phyloP scores from a whole-genome alignment of 352 stramenopile genomes.

The Albugo laibachii region DNA sequence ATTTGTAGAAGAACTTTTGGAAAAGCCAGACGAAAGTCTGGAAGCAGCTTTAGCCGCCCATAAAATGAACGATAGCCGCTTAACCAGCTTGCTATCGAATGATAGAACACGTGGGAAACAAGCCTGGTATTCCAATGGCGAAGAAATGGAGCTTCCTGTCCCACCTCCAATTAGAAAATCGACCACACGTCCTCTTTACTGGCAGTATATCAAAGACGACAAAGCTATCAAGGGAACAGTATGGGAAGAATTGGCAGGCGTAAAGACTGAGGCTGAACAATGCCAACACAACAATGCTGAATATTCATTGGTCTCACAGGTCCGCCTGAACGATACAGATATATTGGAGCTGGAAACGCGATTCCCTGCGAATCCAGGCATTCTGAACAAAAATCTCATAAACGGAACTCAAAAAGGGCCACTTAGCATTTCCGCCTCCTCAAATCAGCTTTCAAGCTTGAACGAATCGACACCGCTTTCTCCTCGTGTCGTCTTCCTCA shows the following conservation, averaged over 20 bases:
- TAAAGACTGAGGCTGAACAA: slow-evolving; percentile 24
- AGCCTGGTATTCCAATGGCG: not conserved
- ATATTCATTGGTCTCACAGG: too few relatives aligned
- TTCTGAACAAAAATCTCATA: too few relatives aligned
- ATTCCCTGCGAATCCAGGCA: too few relatives aligned
- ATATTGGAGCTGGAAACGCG: too few relatives aligned
- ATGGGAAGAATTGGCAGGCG: slow-evolving; percentile 24
- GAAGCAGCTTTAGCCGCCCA: slow-evolving; percentile 4
- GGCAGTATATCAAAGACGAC: slow-evolving; percentile 32
- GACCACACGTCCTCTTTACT: slow-evolving; percentile 50
- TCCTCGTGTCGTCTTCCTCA: slow-evolving; percentile 48
- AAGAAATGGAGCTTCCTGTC: not conserved
- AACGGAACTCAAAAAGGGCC: not conserved
- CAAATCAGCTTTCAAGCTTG: slow-evolving; percentile 24
- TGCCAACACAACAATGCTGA: slow-evolving; percentile 28
- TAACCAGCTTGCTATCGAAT: slow-evolving; percentile 1
- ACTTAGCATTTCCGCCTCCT: slow-evolving; percentile 15
- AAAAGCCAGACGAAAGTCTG: slow-evolving; percentile 31
- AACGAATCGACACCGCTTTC: slow-evolving; percentile 18
- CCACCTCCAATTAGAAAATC: slow-evolving; percentile 19
- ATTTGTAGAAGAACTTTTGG: slow-evolving; percentile 26
- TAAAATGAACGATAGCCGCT: not conserved
- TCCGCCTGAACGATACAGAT: too few relatives aligned
- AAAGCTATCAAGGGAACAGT: slow-evolving; percentile 50
- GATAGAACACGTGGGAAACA: not conserved